Evolutionary conservation across 2,329 filamentous ascomycete genomes (phyloP), one percentile per base, ranked within the genome.

Genomic region (Fusarium chaquense): DNA sequence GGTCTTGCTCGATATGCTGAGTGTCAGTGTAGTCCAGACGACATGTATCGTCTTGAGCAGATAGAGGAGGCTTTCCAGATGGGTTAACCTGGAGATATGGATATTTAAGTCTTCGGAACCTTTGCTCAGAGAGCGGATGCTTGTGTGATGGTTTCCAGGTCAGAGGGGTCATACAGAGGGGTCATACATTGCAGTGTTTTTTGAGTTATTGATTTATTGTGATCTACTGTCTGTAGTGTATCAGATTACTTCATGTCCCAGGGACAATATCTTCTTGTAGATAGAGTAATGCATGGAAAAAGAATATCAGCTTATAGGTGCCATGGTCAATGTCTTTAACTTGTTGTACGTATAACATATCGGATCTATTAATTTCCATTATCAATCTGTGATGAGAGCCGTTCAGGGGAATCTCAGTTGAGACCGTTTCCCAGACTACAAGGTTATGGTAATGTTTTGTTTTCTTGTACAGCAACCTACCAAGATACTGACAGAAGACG

Each of bases 241-340:
- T n/a, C 35, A 12, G 10, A 38, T 38, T n/a, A 6, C 2, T 6
- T 10, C 35, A 36, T 10, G 5, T 18, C 10, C 4, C 10, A 11
- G 5, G 10, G 10, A 20, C 18, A n/a, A 38, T 15, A 6, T 11
- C 18, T 9, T 6, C 15, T 5, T 36, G 3, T 5, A 36, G 33
- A 18, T n/a, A n/a, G 10, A 36, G 18, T n/a, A 36, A 10, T 36
- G 10, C 4, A 35, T 35, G 33, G 18, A 10, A 36, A 1, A 5
- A 1, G 10, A n/a, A n/a, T 10, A 36, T 5, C 0, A 10, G 0
- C 10, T 38, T 12, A 18, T 6, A n/a, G 18, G 6, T 8, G 4
- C n/a, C 35, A n/a, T n/a, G 18, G 33, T 3, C 16, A 3, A 38
- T 2, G 18, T 4, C 18, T 38, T 1, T 10, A 4, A 9, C 22